Percentiles rank a stretch among this genome's conserved stretches.
Evolutionary conservation across 192 early-diverging fungal genomes (phyloP).

Genomic region (Podochytrium sp.): DNA sequence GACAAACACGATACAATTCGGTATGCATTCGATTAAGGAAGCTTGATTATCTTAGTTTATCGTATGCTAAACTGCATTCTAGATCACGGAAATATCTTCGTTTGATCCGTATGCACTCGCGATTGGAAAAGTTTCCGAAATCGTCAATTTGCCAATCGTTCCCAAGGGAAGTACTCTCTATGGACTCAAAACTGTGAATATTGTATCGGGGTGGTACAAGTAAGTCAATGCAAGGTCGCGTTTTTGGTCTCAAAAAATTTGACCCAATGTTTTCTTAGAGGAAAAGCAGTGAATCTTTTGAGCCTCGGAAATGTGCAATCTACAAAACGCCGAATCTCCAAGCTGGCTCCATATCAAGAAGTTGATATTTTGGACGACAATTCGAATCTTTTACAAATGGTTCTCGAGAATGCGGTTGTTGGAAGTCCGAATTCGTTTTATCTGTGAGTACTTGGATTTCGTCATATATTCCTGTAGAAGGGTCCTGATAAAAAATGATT

Average conservation of each 20-base stretch:
- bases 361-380: conserved; percentile 24
- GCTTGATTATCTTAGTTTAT: neutral
- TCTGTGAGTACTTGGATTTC: neutral
- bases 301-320: neutral
- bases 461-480: neutral
- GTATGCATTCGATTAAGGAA: too few species aligned
- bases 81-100: neutral
- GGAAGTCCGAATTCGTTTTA: conserved; percentile 11
- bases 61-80: neutral
- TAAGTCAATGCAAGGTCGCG: neutral
- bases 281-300: neutral
- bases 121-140: neutral
- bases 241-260: neutral
- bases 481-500: neutral
- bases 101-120: conserved; percentile 11
- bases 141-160: conserved; percentile 23
- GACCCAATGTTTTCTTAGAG: neutral
- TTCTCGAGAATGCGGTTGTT: neutral
- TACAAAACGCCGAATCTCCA: neutral
- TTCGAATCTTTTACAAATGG: neutral
- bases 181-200: neutral
- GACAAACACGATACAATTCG: neutral
- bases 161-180: conserved; percentile 13
- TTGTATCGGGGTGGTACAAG: conserved; percentile 9
- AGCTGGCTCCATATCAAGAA: neutral